These are phyloP conservation scores for Hordeum marinum DNA, from an alignment of 176 grass and related monocot species.

Conservation along the genomic window DNA sequence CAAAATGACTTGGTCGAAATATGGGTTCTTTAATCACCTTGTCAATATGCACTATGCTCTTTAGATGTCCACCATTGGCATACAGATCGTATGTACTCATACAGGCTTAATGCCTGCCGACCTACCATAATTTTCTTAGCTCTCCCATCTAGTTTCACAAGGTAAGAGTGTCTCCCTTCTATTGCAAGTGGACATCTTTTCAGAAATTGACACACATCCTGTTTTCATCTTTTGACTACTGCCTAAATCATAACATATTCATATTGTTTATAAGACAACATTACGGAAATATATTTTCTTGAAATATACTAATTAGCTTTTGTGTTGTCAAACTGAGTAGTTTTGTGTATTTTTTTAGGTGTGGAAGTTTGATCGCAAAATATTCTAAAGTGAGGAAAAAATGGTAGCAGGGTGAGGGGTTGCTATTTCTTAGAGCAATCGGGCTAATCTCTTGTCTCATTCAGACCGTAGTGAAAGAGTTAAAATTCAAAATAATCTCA, in stretches of 20 bases:
- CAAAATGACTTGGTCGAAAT: neutral
- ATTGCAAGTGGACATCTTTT: neutral
- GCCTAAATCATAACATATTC: neutral
- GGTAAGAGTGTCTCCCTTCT: neutral
- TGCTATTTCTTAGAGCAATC: conserved; percentile 6
- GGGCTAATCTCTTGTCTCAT: neutral
- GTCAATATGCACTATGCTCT: neutral
- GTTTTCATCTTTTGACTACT: neutral
- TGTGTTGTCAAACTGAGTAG: neutral
- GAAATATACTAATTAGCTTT: neutral
- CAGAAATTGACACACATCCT: neutral
- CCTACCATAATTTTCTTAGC: neutral
- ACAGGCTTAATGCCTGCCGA: neutral
- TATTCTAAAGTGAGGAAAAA: neutral
- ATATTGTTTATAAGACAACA: neutral
- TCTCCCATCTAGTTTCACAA: neutral
- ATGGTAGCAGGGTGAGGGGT: neutral
- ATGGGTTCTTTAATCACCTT: neutral
- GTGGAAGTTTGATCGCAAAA: neutral
- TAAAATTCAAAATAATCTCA: neutral
- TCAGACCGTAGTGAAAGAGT: neutral
- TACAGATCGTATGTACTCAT: neutral
- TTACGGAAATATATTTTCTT: neutral
- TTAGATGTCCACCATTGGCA: neutral
- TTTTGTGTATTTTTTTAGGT: conserved; percentile 5